A percentile compares a stretch with the other conserved stretches of the same genome.
Conservation (phyloP, 1,284 basidiomycete species). For the Rhizopogon parksii region DNA sequence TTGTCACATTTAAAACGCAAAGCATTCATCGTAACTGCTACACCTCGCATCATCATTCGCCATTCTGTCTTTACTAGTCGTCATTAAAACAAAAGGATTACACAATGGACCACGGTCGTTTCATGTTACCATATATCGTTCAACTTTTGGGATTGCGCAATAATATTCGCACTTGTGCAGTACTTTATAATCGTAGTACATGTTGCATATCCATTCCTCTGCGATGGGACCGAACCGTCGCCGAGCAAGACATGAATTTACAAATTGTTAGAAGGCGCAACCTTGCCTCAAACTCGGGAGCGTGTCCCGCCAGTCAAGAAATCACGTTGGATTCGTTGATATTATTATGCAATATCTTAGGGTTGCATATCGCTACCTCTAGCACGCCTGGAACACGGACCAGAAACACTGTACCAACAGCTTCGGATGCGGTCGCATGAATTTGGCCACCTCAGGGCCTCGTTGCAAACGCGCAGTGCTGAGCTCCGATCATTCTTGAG, state of each 20-base stretch:
- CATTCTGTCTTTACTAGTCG: conserved; percentile 16
- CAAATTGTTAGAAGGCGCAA: no score
- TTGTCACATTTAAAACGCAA: conserved; percentile 23
- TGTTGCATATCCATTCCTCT: neutral
- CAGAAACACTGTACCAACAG: neutral
- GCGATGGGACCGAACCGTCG: neutral
- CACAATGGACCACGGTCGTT: conserved; percentile 11
- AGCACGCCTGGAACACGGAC: neutral
- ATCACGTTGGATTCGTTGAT: no score
- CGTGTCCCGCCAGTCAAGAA: no score
- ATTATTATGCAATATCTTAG: neutral
- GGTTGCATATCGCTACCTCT: no score
- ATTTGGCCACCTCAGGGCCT: neutral
- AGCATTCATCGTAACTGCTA: conserved; percentile 24
- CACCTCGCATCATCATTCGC: conserved; percentile 17
- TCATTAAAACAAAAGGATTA: conserved; percentile 8
- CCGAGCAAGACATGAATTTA: no score
- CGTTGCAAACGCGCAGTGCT: neutral
- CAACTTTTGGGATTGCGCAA: neutral
- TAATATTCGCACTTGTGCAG: neutral
- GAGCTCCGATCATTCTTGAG: neutral
- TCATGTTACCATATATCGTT: conserved; percentile 9
- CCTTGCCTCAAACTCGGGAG: no score
- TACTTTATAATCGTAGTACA: neutral
- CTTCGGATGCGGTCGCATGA: neutral